A percentile compares a stretch with the other conserved stretches of the same genome.
phyloP scores from a whole-genome alignment of 148 eudicot genomes.

The Amaranthus palmeri region DNA sequence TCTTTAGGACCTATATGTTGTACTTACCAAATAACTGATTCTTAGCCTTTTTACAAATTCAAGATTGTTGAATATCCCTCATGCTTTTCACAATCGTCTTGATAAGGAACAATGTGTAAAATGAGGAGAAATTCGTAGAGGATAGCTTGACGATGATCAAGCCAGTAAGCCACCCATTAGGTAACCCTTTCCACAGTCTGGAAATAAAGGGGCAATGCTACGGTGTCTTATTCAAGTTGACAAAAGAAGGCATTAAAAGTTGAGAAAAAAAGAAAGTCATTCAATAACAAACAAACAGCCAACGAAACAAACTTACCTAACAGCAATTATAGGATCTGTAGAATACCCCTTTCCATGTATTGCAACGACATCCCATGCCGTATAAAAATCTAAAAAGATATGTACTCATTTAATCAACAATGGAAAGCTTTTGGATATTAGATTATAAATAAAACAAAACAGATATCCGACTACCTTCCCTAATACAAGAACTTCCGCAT shows the following conservation, averaged over 20 bases:
- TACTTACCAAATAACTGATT: no score
- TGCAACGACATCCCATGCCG: constrained; percentile 78
- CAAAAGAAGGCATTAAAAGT: not conserved
- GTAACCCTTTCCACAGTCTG: not conserved
- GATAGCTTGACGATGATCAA: no score
- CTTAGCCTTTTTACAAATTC: no score
- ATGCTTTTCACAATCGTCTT: no score
- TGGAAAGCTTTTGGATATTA: not conserved
- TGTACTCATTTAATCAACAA: constrained; percentile 1
- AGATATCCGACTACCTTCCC: not conserved
- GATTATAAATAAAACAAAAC: not conserved
- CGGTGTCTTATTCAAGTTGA: not conserved
- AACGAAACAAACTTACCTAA: constrained; percentile 45
- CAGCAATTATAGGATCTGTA: constrained; percentile 54
- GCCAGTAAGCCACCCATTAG: no score
- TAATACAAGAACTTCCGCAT: not conserved
- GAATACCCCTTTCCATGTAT: constrained; percentile 50
- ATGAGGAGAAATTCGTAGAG: no score
- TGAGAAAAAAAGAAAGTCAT: not conserved
- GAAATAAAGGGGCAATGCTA: not conserved
- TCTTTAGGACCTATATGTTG: no score
- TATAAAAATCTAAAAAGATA: constrained; percentile 67
- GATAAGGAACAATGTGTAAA: no score
- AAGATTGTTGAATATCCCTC: no score
- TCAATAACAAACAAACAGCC: not conserved